A percentile compares a stretch with the other conserved stretches of the same genome.
phyloP scores from a whole-genome alignment of 1,284 basidiomycete species.

The Tilletiaria anomala region DNA sequence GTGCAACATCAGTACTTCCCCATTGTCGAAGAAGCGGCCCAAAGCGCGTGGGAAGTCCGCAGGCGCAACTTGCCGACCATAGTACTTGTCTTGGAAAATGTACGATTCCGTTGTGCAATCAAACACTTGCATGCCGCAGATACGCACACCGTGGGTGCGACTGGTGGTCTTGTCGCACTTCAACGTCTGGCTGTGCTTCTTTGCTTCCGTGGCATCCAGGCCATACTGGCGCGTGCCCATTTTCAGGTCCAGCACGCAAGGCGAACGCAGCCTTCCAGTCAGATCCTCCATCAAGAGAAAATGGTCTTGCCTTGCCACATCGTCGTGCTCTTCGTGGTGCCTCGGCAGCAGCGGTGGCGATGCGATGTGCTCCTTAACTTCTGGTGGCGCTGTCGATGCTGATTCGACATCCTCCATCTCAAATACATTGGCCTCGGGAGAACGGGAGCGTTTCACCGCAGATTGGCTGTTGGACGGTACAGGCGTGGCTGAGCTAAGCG shows the following conservation, averaged over 20 bases:
- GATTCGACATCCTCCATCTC: too few relatives aligned
- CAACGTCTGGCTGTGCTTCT: slow-evolving; percentile 94
- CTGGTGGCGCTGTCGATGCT: too few relatives aligned
- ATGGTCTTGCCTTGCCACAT: too few relatives aligned
- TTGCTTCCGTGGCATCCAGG: slow-evolving; percentile 75
- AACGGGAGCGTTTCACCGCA: too few relatives aligned
- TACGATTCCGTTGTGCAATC: slow-evolving; percentile 50
- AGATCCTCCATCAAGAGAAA: slow-evolving; percentile 98
- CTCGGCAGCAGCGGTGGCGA: too few relatives aligned
- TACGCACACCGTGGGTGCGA: slow-evolving; percentile 70
- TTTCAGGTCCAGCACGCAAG: slow-evolving; percentile 94
- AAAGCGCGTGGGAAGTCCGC: slow-evolving; percentile 72
- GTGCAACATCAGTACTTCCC: slow-evolving; percentile 64
- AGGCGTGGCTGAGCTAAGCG: too few relatives aligned
- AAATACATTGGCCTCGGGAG: too few relatives aligned
- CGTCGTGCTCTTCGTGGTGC: too few relatives aligned
- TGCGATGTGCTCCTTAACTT: too few relatives aligned
- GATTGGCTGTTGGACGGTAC: too few relatives aligned
- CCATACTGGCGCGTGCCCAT: slow-evolving; percentile 99
- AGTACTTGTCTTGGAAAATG: slow-evolving; percentile 90
- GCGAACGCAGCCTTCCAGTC: slow-evolving; percentile 78
- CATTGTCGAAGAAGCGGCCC: slow-evolving; percentile 70
- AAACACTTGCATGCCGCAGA: slow-evolving; percentile 94
- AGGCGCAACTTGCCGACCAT: slow-evolving; percentile 71
- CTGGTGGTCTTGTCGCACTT: slow-evolving; percentile 96